These are phyloP conservation scores for Limnanthes douglasii DNA, from an alignment of 345 rosid species.

Conservation along the genomic window DNA sequence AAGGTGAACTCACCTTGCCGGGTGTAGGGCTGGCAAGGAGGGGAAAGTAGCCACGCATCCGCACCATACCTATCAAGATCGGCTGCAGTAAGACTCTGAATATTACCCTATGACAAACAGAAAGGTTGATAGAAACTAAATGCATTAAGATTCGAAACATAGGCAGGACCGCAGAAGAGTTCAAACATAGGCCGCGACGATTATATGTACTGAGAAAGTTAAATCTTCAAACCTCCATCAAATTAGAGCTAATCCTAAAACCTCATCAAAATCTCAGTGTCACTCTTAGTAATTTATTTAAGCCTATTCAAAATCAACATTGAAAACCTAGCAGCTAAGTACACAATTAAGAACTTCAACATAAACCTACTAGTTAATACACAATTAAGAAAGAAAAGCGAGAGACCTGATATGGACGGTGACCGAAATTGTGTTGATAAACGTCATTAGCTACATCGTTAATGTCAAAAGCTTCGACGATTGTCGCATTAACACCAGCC, in stretches of 20 bases:
- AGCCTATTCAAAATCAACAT: too few species aligned
- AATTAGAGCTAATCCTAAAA: too few species aligned
- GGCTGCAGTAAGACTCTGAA: constrained; percentile 63
- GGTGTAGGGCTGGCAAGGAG: constrained; percentile 98
- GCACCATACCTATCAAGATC: constrained; percentile 59
- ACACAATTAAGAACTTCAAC: too few species aligned
- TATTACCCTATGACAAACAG: constrained; percentile 46
- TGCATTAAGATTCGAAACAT: not conserved
- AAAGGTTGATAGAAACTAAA: not conserved
- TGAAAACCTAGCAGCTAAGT: too few species aligned
- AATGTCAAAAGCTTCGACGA: constrained; percentile 80
- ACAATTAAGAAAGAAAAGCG: not conserved
- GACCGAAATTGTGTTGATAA: constrained; percentile 71
- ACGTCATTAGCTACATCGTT: constrained; percentile 85
- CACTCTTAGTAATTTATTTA: too few species aligned
- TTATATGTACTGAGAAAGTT: too few species aligned
- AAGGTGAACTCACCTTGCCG: constrained; percentile 50
- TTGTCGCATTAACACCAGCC: constrained; percentile 37
- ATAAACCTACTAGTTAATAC: too few species aligned
- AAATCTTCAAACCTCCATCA: too few species aligned
- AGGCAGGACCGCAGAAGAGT: too few species aligned
- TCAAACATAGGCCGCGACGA: too few species aligned
- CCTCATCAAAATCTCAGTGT: too few species aligned
- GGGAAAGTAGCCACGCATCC: constrained; percentile 93
- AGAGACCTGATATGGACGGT: constrained; percentile 78